Base-by-base conservation (phyloP, 2,329 filamentous ascomycete species). In the Aspergillus clavatus region DNA sequence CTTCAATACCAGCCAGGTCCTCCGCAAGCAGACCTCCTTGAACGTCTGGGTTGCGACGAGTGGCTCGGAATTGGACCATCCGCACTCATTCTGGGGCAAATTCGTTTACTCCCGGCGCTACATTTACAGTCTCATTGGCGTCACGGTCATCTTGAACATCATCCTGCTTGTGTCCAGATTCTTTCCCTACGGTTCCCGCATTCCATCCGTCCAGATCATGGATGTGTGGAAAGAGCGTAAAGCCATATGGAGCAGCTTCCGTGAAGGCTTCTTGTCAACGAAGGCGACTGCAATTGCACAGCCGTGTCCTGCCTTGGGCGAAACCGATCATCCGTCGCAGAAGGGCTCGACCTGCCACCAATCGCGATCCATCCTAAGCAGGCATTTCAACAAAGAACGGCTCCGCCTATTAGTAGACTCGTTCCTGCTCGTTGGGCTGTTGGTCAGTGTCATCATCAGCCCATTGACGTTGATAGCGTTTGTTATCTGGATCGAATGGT, bases 401-500 rank as follows among this genome's bases (percentile, higher is more conserved):
- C 7, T 57, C 2, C 54, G 50, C 7, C 38, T 55, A 1, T 4
- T 48, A 1, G 24, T 48, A 1, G 59, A 61, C 4, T 23, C 48
- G 0, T 16, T 37, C 0, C 53, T 60, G 5, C 48, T 62, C 0
- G 45, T 53, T 4, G 54, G 56, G 0, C 38, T 61, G 0, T 1
- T 57, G 0, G 55, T 63, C 10, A 63, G 59, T 38, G 61, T 65
- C 45, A 50, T 65, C 7, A 42, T 61, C 23, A 63, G 59, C 10
- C 62, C 61, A 0, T 40, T 65, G 0, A 63, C 60, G 0, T 54
- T 58, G 1, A 51, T 65, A 6, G 62, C 60, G 0, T 66, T 66
- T 38, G 56, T 66, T 1, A 46, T 50, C 6, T 66, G 61, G 60
- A 59, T 61, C n/a, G 62, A 66, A 40, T 60, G 52, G 41, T 62